These are phyloP conservation scores for Podaxis pistillaris DNA, from an alignment of 768 basidiomycete species.

Conservation along the genomic window DNA sequence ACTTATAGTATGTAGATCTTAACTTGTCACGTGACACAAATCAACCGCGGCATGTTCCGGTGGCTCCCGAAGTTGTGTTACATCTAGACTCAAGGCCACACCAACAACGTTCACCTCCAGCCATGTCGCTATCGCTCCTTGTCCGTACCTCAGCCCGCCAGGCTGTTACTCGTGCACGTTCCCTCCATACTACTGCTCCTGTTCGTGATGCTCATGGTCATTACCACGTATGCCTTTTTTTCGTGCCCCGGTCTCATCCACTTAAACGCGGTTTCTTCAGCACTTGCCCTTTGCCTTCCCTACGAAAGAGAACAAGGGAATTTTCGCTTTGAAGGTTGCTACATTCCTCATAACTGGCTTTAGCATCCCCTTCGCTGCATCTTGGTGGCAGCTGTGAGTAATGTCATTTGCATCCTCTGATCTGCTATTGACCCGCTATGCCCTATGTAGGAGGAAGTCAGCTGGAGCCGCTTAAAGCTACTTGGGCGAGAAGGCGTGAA, in stretches of 20 bases:
- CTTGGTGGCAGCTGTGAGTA: constrained; percentile 63
- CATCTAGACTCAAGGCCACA: neutral
- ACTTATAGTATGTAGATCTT: too few relatives aligned
- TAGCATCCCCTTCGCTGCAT: constrained; percentile 64
- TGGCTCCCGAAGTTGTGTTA: neutral
- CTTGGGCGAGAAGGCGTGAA: neutral
- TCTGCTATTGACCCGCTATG: constrained; percentile 5
- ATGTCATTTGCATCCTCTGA: neutral
- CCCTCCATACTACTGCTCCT: constrained; percentile 39
- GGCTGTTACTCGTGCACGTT: constrained; percentile 28
- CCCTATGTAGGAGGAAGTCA: constrained; percentile 40
- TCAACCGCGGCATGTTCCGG: constrained; percentile 10
- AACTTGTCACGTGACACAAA: neutral
- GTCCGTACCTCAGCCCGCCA: constrained; percentile 41
- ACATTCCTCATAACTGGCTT: constrained; percentile 55
- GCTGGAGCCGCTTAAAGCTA: constrained; percentile 24
- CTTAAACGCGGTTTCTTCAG: constrained; percentile 28
- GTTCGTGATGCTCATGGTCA: constrained; percentile 51
- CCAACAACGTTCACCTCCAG: neutral
- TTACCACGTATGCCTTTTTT: constrained; percentile 47
- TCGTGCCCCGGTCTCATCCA: neutral
- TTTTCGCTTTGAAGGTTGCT: constrained; percentile 48
- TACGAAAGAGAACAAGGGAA: constrained; percentile 42
- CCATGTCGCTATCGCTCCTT: constrained; percentile 41
- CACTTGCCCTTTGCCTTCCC: constrained; percentile 58